A percentile compares a stretch with the other conserved stretches of the same genome.
phyloP scores from a whole-genome alignment of 371 early-diverging fungal genomes.

The Amoeboaphelidium protococcarum region DNA sequence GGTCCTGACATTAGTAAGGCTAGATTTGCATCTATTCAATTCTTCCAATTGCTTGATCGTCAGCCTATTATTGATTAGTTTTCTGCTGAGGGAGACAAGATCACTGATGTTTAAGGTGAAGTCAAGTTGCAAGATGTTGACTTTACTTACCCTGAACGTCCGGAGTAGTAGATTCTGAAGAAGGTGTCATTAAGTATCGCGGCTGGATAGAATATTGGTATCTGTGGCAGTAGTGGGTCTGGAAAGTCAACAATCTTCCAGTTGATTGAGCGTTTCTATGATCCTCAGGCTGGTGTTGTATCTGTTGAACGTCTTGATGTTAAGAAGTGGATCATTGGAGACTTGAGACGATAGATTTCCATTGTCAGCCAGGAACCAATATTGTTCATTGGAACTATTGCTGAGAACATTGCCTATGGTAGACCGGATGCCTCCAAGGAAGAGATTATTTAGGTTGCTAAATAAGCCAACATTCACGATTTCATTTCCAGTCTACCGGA shows the following conservation, averaged over 20 bases:
- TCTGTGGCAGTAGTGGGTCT: constrained; percentile 44
- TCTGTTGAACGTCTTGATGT: constrained; percentile 2
- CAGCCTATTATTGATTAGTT: constrained; percentile 28
- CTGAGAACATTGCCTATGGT: constrained; percentile 49
- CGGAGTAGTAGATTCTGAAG: constrained; percentile 39
- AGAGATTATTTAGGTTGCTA: constrained; percentile 7
- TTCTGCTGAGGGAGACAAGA: constrained; percentile 7
- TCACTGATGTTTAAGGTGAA: constrained; percentile 19
- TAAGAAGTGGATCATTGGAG: constrained; percentile 7
- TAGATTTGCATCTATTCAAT: constrained; percentile 43
- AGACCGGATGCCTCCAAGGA: constrained; percentile 18
- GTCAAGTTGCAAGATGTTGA: constrained; percentile 27
- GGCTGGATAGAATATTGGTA: constrained; percentile 50
- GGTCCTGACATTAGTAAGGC: constrained; percentile 66
- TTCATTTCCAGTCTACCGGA: constrained; percentile 9
- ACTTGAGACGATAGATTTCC: constrained; percentile 38
- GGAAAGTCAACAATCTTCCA: constrained; percentile 63
- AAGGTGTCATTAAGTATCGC: constrained; percentile 39
- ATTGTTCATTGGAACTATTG: constrained; percentile 45
- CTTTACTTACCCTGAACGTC: constrained; percentile 62
- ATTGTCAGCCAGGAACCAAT: constrained; percentile 70
- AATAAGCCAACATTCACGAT: constrained; percentile 7
- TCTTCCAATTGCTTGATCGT: constrained; percentile 35
- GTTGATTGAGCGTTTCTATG: constrained; percentile 64
- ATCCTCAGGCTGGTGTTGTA: constrained; percentile 17